phyloP scores from a whole-genome alignment of 176 grass and related monocot genomes.

The Carex pumila region DNA sequence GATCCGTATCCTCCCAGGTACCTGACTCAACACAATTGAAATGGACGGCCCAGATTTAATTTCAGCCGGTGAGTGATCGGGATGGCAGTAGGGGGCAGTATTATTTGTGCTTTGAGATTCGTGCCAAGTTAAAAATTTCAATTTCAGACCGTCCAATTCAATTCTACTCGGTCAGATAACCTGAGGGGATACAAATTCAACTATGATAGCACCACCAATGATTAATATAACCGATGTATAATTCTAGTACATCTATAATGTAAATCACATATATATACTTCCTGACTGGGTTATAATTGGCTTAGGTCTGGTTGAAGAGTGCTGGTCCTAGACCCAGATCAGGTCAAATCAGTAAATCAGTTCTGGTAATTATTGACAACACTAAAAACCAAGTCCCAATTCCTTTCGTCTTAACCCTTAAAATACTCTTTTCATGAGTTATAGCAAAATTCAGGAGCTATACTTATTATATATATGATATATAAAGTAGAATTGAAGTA shows the following conservation, averaged over 20 bases:
- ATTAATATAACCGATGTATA: background rate
- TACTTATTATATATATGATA: background rate
- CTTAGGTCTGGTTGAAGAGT: background rate
- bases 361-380: background rate
- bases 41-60: no score
- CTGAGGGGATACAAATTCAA: no score
- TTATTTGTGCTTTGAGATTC: no score
- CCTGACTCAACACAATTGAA: no score
- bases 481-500: background rate
- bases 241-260: background rate
- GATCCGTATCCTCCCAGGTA: no score
- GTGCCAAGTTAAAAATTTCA: no score
- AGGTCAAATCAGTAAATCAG: background rate
- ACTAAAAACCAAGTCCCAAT: background rate
- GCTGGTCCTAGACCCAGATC: background rate
- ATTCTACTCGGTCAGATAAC: no score
- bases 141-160: no score
- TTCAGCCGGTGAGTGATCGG: no score
- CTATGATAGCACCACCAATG: background rate
- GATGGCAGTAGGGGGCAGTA: no score
- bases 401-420: background rate
- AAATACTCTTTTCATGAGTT: background rate
- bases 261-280: background rate
- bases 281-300: background rate
- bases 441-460: background rate